Evolutionary conservation across 441 rosid genomes (phyloP).

Genomic region (Syzygium syzygioides): DNA sequence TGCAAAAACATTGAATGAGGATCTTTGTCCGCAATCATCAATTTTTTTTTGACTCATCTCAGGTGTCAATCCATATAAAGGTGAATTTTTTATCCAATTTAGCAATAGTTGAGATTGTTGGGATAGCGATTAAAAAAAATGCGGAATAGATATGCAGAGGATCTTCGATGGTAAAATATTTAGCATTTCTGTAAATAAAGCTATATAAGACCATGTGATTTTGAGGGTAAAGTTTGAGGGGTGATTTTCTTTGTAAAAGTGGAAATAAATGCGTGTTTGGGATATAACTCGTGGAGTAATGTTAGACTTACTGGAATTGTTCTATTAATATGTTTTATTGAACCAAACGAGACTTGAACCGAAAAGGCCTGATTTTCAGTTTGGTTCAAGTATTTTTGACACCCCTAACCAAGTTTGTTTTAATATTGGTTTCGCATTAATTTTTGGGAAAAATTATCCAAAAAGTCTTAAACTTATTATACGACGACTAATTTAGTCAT

Average conservation of each 20-base stretch:
- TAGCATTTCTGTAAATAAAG: no score
- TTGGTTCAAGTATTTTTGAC: background rate
- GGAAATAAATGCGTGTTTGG: background rate
- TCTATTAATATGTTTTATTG: no score
- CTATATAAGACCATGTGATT: background rate
- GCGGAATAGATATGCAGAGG: background rate
- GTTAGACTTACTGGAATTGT: no score
- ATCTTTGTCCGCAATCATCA: background rate
- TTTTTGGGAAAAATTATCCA: fast-evolving
- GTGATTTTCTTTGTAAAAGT: background rate
- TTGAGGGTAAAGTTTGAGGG: background rate
- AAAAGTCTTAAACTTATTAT: background rate
- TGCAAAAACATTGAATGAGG: background rate
- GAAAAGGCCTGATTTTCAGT: background rate
- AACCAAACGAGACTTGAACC: background rate
- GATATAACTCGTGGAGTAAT: background rate
- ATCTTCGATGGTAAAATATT: no score
- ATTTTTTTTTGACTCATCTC: background rate
- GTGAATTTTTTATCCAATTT: no score
- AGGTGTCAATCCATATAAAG: background rate
- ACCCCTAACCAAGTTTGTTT: background rate
- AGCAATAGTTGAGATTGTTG: background rate
- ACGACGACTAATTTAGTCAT: fast-evolving
- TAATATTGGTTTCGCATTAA: background rate
- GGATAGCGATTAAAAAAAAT: background rate